Conservation (phyloP, 352 stramenopile species). For the Phytophthora chlamydospora region DNA sequence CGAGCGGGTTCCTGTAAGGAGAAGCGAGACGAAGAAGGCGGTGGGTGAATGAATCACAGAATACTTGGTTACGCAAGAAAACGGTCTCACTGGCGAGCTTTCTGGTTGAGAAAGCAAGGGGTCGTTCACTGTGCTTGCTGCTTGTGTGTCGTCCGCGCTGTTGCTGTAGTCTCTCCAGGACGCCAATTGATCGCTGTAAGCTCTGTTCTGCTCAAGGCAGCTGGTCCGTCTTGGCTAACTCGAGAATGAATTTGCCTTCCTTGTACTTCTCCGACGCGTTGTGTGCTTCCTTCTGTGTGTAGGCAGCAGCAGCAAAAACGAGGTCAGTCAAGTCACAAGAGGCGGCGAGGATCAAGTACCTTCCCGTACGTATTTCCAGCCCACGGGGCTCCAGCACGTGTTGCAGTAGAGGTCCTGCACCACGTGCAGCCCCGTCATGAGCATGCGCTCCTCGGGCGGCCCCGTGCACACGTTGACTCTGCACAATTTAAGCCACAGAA, state of each 20-base stretch:
- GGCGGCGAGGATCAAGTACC: neutral
- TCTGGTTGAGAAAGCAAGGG: slow-evolving; percentile 11
- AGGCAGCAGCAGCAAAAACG: slow-evolving; percentile 3
- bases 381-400: slow-evolving; percentile 89
- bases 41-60: slow-evolving; percentile 18
- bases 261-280: slow-evolving; percentile 96
- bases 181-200: slow-evolving; percentile 15
- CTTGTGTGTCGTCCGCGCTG: slow-evolving; percentile 42
- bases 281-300: slow-evolving; percentile 86
- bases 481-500: neutral
- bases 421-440: slow-evolving; percentile 95
- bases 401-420: slow-evolving; percentile 96
- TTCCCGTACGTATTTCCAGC: slow-evolving; percentile 93
- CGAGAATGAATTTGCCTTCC: slow-evolving; percentile 96
- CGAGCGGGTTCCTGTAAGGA: slow-evolving; percentile 57
- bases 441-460: slow-evolving; percentile 88
- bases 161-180: slow-evolving; percentile 30
- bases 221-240: slow-evolving; percentile 91
- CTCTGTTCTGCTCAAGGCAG: slow-evolving; percentile 32
- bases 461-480: slow-evolving; percentile 91
- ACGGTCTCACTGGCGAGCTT: slow-evolving; percentile 14
- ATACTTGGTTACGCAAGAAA: slow-evolving; percentile 24
- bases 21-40: slow-evolving; percentile 11
- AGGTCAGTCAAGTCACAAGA: slow-evolving; percentile 8
- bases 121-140: slow-evolving; percentile 31